These are phyloP conservation scores for Solanum chmielewskii DNA, from an alignment of 257 asterid genomes.

Conservation along the genomic window DNA sequence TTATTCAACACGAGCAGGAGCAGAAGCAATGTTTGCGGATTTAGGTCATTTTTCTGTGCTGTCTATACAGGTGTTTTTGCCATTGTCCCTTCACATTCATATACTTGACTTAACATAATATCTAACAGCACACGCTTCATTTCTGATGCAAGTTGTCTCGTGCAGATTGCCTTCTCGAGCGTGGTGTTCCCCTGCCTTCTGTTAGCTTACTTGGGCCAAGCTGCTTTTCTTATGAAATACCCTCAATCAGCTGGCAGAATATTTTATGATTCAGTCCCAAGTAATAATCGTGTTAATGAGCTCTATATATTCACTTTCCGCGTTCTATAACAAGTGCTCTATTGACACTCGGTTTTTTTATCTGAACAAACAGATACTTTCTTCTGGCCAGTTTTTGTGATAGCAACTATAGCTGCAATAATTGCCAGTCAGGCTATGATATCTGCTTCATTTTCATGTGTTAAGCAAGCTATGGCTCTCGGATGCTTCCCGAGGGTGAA, in stretches of 20 bases:
- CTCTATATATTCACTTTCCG: neutral
- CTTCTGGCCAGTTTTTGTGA: slow-evolving; percentile 85
- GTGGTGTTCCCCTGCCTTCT: slow-evolving; percentile 94
- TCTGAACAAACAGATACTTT: slow-evolving; percentile 38
- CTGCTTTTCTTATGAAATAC: slow-evolving; percentile 68
- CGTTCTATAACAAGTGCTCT: neutral
- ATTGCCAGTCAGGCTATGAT: slow-evolving; percentile 99
- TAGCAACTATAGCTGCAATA: slow-evolving; percentile 84
- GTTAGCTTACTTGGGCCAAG: slow-evolving; percentile 95
- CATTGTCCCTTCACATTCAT: neutral
- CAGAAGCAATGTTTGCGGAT: slow-evolving; percentile 99
- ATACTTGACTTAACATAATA: neutral
- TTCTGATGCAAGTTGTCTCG: neutral
- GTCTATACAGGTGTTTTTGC: slow-evolving; percentile 66
- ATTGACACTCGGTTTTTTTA: slow-evolving; percentile 5
- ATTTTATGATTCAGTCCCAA: slow-evolving; percentile 89
- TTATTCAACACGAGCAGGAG: slow-evolving; percentile 35
- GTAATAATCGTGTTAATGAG: slow-evolving; percentile 10
- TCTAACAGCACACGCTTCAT: neutral
- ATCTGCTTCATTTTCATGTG: slow-evolving; percentile 92
- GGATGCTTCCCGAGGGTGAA: slow-evolving; percentile 96
- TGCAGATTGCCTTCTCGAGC: slow-evolving; percentile 78
- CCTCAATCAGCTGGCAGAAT: slow-evolving; percentile 48
- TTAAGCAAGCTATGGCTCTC: slow-evolving; percentile 94
- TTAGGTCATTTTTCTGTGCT: slow-evolving; percentile 87